Evolutionary conservation across 768 basidiomycete species (phyloP), one percentile per base, ranked within the genome.

Genomic region (Tylopilus sp.): DNA sequence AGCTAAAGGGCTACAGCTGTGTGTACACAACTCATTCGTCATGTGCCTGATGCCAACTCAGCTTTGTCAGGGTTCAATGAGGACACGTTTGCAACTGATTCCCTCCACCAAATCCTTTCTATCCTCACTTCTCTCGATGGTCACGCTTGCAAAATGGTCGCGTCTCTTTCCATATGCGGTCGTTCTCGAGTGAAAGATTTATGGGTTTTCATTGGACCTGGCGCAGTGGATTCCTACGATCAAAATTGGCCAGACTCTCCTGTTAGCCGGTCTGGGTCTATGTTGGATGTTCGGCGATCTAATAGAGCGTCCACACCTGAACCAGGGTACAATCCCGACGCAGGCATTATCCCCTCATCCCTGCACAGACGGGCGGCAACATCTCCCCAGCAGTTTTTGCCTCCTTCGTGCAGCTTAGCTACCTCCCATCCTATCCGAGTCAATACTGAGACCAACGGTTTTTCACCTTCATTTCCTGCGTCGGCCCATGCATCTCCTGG

Each of bases 1-100:
- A 86, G 67, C 72, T 90, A 46, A 88, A 87, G 60, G 88, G 88
- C 21, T 90, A 90, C 64, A 83, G 79, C 73, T 88, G 88, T 88
- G 64, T 48, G 80, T 70, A 51, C 45, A 48, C 36, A 51, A 47
- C 17, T 42, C 30, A 33, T 45, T 41, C 55, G 52, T 48, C 49
- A 26, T 52, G 36, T 57, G 56, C 45, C 50, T 50, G 50, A 48
- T 49, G 53, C 54, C 56, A 50, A 63, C 41, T 51, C 56, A 56
- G 38, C 56, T 47, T 48, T 58, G 51, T 33, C 63, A 89, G 86
- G 86, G 83, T 88, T 88, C 63, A 81, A 88, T 65, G 82, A 88
- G 62, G 85, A 90, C 55, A 81, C 84, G 0, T 90, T 85, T 64
- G 79, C 85, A 10, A 77, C 79, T 0, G 88, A 90, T 64, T 88